Evolutionary conservation across 352 stramenopile species (phyloP), one percentile per base, ranked within the genome.

Genomic region (Globisporangium radiosum): DNA sequence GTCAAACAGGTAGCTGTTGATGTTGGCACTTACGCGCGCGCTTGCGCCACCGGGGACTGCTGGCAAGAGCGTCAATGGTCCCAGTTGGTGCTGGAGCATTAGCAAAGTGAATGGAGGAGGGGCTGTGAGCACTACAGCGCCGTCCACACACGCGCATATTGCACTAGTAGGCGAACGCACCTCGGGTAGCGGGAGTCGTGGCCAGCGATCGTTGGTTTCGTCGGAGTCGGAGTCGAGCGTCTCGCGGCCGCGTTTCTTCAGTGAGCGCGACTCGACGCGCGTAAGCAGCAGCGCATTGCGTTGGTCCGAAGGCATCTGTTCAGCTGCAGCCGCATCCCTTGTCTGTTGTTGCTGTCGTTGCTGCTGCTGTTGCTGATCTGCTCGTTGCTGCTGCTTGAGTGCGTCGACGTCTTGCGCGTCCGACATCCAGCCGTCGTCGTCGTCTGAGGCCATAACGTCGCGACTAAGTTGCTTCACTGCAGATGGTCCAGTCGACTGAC

Each of bases 1-100:
- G 38, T 86, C 72, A 47, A 88, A 85, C 3, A 93, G 66, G 14
- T 76, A 91, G 40, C 65, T 79, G 63, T 93, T 93, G 45, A 93
- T 69, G 52, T 81, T 89, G 13, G 69, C 68, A 59, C 77, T 87
- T 10, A 93, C 74, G 7, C 80, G 51, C 42, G 52, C 38, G 9
- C 56, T 64, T 7, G n/a, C 45, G 36, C 8, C 47, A 58, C 48
- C 60, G 1, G 50, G 50, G 11, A 66, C 62, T 0, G 44, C 56
- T 1, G 58, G 54, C 43, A 61, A 59, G n/a, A 90, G 17, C 33
- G 71, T 47, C 54, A 88, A 72, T 36, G 82, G 72, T 5, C 69
- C 82, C 40, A 66, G 57, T 13, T 73, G 56, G 3, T 44, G 54
- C 71, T 81, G 54, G 36, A 52, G 7, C 19, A 45, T 1, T 0